Base-by-base conservation (phyloP, 2,329 filamentous ascomycete species). In the Daldinia sp. region DNA sequence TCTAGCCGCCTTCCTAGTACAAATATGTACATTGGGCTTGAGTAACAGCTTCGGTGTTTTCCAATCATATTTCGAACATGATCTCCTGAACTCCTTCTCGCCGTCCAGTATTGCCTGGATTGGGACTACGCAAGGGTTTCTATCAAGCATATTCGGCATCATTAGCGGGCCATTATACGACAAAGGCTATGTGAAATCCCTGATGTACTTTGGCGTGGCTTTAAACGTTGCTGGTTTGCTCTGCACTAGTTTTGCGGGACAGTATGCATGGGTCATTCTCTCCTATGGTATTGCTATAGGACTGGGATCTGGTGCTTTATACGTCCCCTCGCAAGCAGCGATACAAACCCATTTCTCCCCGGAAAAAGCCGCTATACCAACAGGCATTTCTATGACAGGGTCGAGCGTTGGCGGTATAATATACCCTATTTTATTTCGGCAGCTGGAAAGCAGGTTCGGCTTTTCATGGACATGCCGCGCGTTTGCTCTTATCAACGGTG, bases 391-490 rank as follows among this genome's bases (percentile, higher is more conserved):
- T 1, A 68, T 68, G 20, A 50, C 57, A 1, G 73, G 73, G 0
- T 65, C 68, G 7, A 74, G 71, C 30, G 33, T 72, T 5, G 73
- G 73, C 12, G 73, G 73, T 1, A 67, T 75, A 15, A 28, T 72
- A 13, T 75, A 72, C 39, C 71, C 74, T 6, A 76, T 84, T 41
- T 72, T 82, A 18, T 82, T 82, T 60, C 79, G 78, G 1, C 76
- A 81, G 46, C 72, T 83, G 23, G 78, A 83, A 69, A 74, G 74
- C n/a, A 67, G 60, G 7, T 75, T 86, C 35, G 85, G 85, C 3
- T 87, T 86, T 69, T 76, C 78, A 41, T 87, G 85, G 86, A 79
- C 84, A 1, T 80, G 79, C 6, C 78, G 81, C 1, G 72, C 80
- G 9, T 77, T 84, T 30, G 82, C 78, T 13, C 79, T 83, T 37